These are phyloP conservation scores for Hygrophorus russula DNA, from an alignment of 768 basidiomycete species.

Conservation along the genomic window DNA sequence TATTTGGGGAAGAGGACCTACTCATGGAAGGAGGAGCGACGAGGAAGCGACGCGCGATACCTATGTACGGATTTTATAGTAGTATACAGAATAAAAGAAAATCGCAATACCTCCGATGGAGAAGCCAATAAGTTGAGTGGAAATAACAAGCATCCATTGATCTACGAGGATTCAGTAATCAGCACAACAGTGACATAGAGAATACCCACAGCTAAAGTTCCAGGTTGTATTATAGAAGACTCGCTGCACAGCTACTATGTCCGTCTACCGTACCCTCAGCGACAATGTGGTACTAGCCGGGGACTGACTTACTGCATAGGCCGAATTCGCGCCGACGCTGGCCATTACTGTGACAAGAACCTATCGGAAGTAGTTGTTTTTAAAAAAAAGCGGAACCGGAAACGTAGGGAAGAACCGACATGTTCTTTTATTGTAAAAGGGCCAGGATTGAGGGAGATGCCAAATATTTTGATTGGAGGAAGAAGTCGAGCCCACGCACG, in stretches of 20 bases:
- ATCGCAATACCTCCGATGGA: conserved; percentile 40
- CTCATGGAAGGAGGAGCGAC: conserved; percentile 56
- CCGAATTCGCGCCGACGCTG: conserved; percentile 40
- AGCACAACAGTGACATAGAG: not conserved
- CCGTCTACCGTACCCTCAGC: conserved; percentile 24
- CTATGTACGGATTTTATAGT: no score
- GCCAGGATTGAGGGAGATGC: conserved; percentile 59
- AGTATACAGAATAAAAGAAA: no score
- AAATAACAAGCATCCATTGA: conserved; percentile 55
- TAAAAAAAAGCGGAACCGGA: conserved; percentile 1
- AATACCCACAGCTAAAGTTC: conserved; percentile 32
- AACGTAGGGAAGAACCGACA: conserved; percentile 15
- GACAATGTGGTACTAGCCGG: no score
- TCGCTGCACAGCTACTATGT: conserved; percentile 63
- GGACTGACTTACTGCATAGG: conserved; percentile 26
- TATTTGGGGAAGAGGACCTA: no score
- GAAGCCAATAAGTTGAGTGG: conserved; percentile 61
- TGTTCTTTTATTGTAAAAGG: conserved; percentile 67
- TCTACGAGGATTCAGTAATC: conserved; percentile 18
- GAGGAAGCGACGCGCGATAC: conserved; percentile 37
- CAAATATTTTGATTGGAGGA: conserved; percentile 42
- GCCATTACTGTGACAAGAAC: conserved; percentile 62
- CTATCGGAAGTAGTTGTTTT: conserved; percentile 15
- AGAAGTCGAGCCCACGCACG: conserved; percentile 52
- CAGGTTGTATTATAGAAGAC: conserved; percentile 53